These are phyloP conservation scores for Starmerella sirachaensis DNA, from an alignment of 805 yeast species.

Conservation along the genomic window DNA sequence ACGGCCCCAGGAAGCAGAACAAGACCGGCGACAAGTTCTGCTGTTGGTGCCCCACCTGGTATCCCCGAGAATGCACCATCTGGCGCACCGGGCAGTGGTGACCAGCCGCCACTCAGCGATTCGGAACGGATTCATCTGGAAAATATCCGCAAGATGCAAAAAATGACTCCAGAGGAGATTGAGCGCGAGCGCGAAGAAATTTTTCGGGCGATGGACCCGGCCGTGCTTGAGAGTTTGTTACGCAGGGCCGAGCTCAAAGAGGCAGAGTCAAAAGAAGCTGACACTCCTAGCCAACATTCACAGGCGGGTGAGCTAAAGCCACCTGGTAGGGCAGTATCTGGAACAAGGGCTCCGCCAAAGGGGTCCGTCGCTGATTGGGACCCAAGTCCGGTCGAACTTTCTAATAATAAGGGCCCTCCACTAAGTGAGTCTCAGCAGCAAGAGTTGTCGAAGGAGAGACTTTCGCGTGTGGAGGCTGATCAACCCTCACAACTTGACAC, in stretches of 20 bases:
- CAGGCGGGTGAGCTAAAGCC: neutral
- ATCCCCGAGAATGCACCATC: neutral
- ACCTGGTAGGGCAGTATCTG: neutral
- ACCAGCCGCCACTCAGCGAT: conserved; percentile 33
- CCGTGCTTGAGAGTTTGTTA: conserved; percentile 37
- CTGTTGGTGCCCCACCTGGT: neutral
- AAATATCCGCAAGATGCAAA: conserved; percentile 48
- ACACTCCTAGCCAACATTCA: neutral
- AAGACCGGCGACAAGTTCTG: conserved; percentile 1
- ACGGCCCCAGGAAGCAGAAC: conserved; percentile 2
- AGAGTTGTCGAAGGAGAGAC: too few relatives aligned
- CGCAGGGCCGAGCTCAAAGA: conserved; percentile 38
- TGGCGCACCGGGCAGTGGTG: neutral
- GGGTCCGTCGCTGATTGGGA: conserved; percentile 13
- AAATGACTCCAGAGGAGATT: conserved; percentile 57
- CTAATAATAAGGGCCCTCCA: too few relatives aligned
- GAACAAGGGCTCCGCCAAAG: conserved; percentile 3
- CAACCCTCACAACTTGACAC: neutral
- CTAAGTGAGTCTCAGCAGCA: too few relatives aligned
- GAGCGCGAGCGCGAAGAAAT: conserved; percentile 54
- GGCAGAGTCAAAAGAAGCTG: conserved; percentile 15
- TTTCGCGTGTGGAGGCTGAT: too few relatives aligned
- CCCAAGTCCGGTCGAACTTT: conserved; percentile 1
- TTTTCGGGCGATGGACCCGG: conserved; percentile 55
- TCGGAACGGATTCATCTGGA: conserved; percentile 67